Evolutionary conservation across 2,329 filamentous ascomycete genomes (phyloP), one percentile per base, ranked within the genome.

Genomic region (Colletotrichum eleusines): DNA sequence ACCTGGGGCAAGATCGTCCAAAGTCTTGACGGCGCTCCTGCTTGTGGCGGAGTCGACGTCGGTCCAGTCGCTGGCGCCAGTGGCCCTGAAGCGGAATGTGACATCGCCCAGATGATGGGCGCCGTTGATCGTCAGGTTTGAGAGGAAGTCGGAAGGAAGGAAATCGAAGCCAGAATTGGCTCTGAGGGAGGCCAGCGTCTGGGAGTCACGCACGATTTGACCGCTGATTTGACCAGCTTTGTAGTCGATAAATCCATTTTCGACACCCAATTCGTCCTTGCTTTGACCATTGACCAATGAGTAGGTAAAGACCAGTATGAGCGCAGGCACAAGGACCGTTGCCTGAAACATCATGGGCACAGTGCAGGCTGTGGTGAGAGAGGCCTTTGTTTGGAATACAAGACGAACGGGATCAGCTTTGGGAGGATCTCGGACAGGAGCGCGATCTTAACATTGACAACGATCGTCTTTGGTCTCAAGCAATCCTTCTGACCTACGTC

Each of bases 51-150:
- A 85, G 73, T 88, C 82, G 14, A 81, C 82, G 14, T 80, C 77
- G 2, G 78, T 81, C 88, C 88, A 90, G 3, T 73, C 61, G 1
- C 72, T 76, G 16, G 69, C 64, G 6, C 79, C 80, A 1, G 76
- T 76, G 2, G 78, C 73, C n/a, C 87, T 85, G 74, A 88, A 90
- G 16, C 87, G 84, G 54, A 86, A 82, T 0, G 86, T 89, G 48
- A 90, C 79, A 57, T 90, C 88, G 5, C 88, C 88, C 74, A 86
- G 85, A 75, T 90, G 88, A 71, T 90, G 89, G 71, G 88, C 84
- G 3, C 84, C 84, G 69, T 88, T 80, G 3, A 58, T 59, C 14
- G 85, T 82, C 9, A 88, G 81, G 20, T 79, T 77, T 0, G 81
- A 69, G 4, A 89, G 80, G 54, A 84, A 77, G 74, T 89, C 87